Conservation (phyloP, 305 asterid species). For the Rubia tinctorum region DNA sequence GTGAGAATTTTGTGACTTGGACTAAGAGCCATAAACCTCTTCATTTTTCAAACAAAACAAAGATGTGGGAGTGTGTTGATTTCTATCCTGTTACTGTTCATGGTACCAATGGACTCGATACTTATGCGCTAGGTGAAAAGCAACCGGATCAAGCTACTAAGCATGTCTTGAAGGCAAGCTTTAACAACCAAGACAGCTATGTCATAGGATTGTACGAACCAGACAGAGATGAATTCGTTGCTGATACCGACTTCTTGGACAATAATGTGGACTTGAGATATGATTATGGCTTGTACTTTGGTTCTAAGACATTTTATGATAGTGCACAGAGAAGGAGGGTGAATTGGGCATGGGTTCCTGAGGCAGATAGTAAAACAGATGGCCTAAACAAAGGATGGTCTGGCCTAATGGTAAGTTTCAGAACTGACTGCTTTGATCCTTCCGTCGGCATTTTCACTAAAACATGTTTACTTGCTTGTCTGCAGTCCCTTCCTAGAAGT, state of each 20-base stretch:
- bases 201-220: slow-evolving; percentile 42
- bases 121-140: slow-evolving; percentile 34
- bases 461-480: neutral
- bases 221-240: slow-evolving; percentile 23
- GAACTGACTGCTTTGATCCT: neutral
- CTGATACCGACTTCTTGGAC: slow-evolving; percentile 44
- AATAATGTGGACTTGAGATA: slow-evolving; percentile 23
- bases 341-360: slow-evolving; percentile 30
- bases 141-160: slow-evolving; percentile 1
- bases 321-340: slow-evolving; percentile 23
- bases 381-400: slow-evolving; percentile 53
- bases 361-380: slow-evolving; percentile 18
- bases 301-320: slow-evolving; percentile 31
- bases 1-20: slow-evolving; percentile 52
- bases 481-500: slow-evolving; percentile 60
- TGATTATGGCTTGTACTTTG: slow-evolving; percentile 31
- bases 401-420: slow-evolving; percentile 43
- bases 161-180: slow-evolving; percentile 59
- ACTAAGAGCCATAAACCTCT: slow-evolving; percentile 29
- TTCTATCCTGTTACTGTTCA: slow-evolving; percentile 43
- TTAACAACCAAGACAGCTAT: slow-evolving; percentile 37
- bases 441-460: neutral
- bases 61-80: slow-evolving; percentile 80
- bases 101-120: slow-evolving; percentile 40
- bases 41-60: slow-evolving; percentile 43